phyloP scores from a whole-genome alignment of 1,284 basidiomycete genomes.

The Cutaneotrichosporon curvatum region DNA sequence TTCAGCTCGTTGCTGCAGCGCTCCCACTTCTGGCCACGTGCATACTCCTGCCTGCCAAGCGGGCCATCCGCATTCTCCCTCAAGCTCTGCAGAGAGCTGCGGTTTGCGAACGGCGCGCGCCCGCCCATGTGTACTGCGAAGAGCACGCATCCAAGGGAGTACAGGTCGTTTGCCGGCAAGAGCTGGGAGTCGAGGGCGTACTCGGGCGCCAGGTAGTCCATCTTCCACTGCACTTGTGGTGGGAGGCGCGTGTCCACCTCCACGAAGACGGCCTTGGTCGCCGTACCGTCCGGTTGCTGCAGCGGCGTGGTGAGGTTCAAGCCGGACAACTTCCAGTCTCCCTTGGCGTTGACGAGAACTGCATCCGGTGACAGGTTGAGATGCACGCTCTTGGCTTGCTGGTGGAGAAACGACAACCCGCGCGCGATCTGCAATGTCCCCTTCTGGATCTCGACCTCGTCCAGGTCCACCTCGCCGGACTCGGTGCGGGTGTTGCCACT shows the following conservation, averaged over 20 bases:
- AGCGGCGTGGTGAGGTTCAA: conserved; percentile 80
- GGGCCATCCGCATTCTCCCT: conserved; percentile 68
- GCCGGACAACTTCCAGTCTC: conserved; percentile 96
- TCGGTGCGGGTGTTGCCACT: conserved; percentile 52
- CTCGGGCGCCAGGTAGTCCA: conserved; percentile 95
- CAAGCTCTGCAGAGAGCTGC: conserved; percentile 70
- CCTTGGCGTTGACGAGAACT: conserved; percentile 78
- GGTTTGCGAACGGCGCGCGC: conserved; percentile 77
- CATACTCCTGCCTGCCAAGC: conserved; percentile 30
- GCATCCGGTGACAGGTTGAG: conserved; percentile 78
- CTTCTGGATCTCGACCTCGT: conserved; percentile 75
- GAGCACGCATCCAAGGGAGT: conserved; percentile 83
- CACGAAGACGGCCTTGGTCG: conserved; percentile 80
- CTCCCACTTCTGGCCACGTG: conserved; percentile 38
- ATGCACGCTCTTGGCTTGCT: conserved; percentile 83
- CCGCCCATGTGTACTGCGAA: conserved; percentile 86
- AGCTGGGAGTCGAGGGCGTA: conserved; percentile 86
- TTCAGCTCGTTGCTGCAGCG: conserved; percentile 36
- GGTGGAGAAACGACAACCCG: conserved; percentile 86
- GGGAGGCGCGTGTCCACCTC: conserved; percentile 76
- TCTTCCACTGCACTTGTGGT: conserved; percentile 77
- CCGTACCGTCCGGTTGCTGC: conserved; percentile 59
- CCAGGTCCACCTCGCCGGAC: conserved; percentile 70
- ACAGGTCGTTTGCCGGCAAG: conserved; percentile 84
- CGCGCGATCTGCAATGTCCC: conserved; percentile 90